Percentiles rank a stretch among this genome's conserved stretches.
Conservation (phyloP, 352 stramenopile genomes). For the Pythium aquatile region DNA sequence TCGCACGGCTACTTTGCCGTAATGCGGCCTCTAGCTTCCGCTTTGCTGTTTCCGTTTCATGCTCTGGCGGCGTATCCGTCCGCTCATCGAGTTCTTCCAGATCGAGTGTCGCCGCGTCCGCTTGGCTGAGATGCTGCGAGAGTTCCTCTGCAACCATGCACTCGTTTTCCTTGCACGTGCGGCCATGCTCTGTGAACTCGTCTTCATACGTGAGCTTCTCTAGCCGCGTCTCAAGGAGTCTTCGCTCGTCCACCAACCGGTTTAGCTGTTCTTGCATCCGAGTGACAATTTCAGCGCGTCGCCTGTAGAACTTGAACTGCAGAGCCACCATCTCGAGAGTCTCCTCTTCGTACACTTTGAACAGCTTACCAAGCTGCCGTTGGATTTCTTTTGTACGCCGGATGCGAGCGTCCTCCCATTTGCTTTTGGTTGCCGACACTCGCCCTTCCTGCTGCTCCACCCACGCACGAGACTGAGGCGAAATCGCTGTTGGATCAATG, state of each 20-base stretch:
- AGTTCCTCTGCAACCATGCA: conserved; percentile 19
- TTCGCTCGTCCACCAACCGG: conserved; percentile 19
- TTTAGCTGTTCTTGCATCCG: conserved; percentile 8
- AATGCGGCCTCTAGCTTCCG: not conserved
- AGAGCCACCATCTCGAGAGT: conserved; percentile 26
- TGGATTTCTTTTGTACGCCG: conserved; percentile 29
- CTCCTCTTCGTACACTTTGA: conserved; percentile 39
- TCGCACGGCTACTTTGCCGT: conserved; percentile 13
- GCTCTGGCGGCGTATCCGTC: not conserved
- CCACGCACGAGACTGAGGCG: conserved; percentile 18
- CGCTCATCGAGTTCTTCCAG: conserved; percentile 19
- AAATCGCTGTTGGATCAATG: conserved; percentile 27
- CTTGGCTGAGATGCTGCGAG: conserved; percentile 3
- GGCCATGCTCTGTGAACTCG: not conserved
- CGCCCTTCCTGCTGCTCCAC: conserved; percentile 1
- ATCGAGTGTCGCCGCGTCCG: not conserved
- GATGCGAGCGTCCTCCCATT: conserved; percentile 28
- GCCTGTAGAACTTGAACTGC: conserved; percentile 20
- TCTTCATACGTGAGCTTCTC: conserved; percentile 11
- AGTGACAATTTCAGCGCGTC: conserved; percentile 6
- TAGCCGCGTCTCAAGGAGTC: conserved; percentile 16
- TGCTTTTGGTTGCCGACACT: not conserved
- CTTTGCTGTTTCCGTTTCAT: conserved; percentile 11
- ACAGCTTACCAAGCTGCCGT: conserved; percentile 28
- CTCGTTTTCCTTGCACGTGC: conserved; percentile 7